Base-by-base conservation (phyloP, 768 basidiomycete genomes). In the Tylopilus subfusipes region DNA sequence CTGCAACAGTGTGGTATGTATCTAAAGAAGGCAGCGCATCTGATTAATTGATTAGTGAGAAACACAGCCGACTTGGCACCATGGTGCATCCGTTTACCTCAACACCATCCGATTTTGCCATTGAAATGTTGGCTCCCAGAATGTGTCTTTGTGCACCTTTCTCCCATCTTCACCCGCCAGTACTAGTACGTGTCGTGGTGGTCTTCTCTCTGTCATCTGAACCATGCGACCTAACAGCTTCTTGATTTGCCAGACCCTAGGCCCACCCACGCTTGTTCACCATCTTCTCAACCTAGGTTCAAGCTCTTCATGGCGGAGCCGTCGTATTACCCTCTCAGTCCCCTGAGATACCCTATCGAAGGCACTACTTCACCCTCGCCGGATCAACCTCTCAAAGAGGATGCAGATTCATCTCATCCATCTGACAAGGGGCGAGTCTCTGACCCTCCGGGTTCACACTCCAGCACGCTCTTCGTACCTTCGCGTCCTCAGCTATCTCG, bases 241-340 rank as follows among this genome's bases (percentile, higher is more conserved):
- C 10, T 25, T 6, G 10, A 48, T 24, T 43, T 24, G 4, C 13
- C 12, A n/a, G 22, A 12, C 31, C 16, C 29, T 27, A 57, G 49
- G 14, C 27, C n/a, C 24, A 42, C 42, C 34, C 46, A 57, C 63
- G 7, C 46, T 58, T 52, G 27, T 57, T 63, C 29, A 25, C 25
- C 43, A 25, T 48, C 42, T 30, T 19, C 5, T 42, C n/a, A n/a
- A n/a, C n/a, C n/a, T n/a, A n/a, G n/a, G n/a, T n/a, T n/a, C n/a
- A n/a, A 5, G 42, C 24, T 8, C 22, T 31, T 42, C 50, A 63
- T 66, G 63, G 27, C 60, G 25, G 34, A 56, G 19, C 39, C 63
- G 4, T 63, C 64, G 14, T 65, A 65, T 34, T 54, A 54, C n/a
- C 56, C 61, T n/a, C 64, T 65, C 18, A 31, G 30, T 43, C 54